phyloP scores from a whole-genome alignment of 2,329 filamentous ascomycete genomes.

The Rhinocladiella similis region DNA sequence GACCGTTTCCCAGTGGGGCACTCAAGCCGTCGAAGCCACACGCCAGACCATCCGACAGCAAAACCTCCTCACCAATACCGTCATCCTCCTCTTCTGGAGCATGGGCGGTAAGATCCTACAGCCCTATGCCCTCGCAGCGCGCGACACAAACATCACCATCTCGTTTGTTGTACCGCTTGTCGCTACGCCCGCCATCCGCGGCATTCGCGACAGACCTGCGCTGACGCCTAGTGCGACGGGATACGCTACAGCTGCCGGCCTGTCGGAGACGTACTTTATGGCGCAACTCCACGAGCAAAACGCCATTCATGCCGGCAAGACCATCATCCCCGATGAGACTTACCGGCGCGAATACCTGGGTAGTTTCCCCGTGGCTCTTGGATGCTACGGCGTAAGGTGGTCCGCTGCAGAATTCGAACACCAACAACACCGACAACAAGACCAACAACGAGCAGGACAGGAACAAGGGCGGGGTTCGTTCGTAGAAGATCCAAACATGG shows the following conservation, averaged over 20 bases:
- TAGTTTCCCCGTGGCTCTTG: neutral
- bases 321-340: slow-evolving; percentile 5
- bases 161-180: neutral
- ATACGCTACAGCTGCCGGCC: neutral
- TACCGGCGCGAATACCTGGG: slow-evolving; percentile 1
- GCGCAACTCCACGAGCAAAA: neutral
- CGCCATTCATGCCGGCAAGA: neutral
- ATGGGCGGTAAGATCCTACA: slow-evolving; percentile 6
- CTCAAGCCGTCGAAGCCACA: slow-evolving; percentile 1
- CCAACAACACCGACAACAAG: neutral
- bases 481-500: neutral
- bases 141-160: neutral
- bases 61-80: neutral
- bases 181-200: slow-evolving; percentile 1
- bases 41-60: neutral
- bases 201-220: neutral
- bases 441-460: no score
- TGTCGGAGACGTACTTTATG: neutral
- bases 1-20: slow-evolving; percentile 2
- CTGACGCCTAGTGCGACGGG: neutral
- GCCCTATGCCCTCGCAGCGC: neutral
- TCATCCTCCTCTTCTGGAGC: slow-evolving; percentile 5
- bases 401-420: neutral
- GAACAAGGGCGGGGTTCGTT: neutral
- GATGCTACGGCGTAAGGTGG: neutral